Evolutionary conservation across 306 rosid genomes (phyloP).

Genomic region (Ceratonia siliqua): DNA sequence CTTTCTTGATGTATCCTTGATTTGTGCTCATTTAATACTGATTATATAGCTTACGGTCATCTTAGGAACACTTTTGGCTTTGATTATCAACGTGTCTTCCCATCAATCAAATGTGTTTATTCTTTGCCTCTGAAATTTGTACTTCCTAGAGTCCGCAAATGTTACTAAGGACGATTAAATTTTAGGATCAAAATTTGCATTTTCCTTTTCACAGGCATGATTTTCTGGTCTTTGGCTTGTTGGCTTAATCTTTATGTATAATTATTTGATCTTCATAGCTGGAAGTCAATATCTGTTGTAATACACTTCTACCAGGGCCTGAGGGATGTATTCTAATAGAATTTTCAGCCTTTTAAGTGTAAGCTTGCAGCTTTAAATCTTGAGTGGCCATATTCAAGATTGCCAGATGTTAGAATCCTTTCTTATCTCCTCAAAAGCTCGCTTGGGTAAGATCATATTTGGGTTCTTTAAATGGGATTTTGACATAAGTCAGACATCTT

Average conservation of each 20-base stretch:
- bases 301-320: conserved; percentile 5
- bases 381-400: neutral
- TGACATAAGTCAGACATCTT: neutral
- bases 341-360: conserved; percentile 24
- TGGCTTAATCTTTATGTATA: conserved; percentile 2
- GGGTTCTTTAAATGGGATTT: conserved; percentile 9
- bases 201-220: neutral
- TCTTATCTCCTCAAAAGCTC: conserved; percentile 13
- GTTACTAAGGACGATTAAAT: neutral
- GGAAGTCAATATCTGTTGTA: conserved; percentile 23
- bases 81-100: conserved; percentile 7
- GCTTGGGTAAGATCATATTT: conserved; percentile 1
- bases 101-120: neutral
- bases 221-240: conserved; percentile 22
- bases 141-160: conserved; percentile 11
- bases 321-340: conserved; percentile 4
- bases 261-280: conserved; percentile 23
- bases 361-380: conserved; percentile 15
- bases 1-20: conserved; percentile 17
- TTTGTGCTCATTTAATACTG: conserved; percentile 16
- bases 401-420: conserved; percentile 13
- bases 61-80: neutral
- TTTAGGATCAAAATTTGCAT: neutral
- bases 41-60: conserved; percentile 17
- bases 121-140: neutral